phyloP scores from a whole-genome alignment of 75 land plant species.

The Selaginella moellendorffii region DNA sequence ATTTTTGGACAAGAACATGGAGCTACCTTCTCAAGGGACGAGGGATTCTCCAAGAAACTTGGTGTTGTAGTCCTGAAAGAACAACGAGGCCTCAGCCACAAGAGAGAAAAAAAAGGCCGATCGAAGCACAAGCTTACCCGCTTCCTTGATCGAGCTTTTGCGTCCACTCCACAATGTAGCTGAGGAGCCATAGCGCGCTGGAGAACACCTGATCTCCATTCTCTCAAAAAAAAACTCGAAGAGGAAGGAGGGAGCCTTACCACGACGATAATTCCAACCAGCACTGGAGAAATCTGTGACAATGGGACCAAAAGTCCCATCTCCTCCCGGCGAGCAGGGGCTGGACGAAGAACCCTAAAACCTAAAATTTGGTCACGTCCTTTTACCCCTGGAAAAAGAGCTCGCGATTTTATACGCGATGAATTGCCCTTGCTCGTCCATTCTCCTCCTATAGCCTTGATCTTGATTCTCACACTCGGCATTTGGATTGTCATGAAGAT shows the following conservation, averaged over 20 bases:
- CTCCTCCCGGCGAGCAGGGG: too few relatives aligned
- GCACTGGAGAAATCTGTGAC: not conserved
- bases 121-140: slow-evolving; percentile 9
- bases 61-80: not conserved
- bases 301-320: not conserved
- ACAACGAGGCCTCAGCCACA: not conserved
- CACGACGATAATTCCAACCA: not conserved
- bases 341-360: not conserved
- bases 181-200: slow-evolving; percentile 17
- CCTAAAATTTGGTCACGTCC: too few relatives aligned
- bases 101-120: too few relatives aligned
- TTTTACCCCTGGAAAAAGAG: too few relatives aligned
- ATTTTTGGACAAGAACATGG: too few relatives aligned
- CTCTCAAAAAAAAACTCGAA: too few relatives aligned
- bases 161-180: slow-evolving; percentile 27
- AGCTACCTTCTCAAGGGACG: slow-evolving; percentile 11
- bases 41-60: slow-evolving; percentile 12
- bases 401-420: too few relatives aligned
- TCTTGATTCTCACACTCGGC: too few relatives aligned
- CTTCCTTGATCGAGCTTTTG: slow-evolving; percentile 26
- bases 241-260: not conserved
- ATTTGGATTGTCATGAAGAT: too few relatives aligned
- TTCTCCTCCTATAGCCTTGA: too few relatives aligned
- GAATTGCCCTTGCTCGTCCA: too few relatives aligned
- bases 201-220: slow-evolving; percentile 6